phyloP scores from a whole-genome alignment of 2,329 filamentous ascomycete genomes.

The Talaromyces sp. region DNA sequence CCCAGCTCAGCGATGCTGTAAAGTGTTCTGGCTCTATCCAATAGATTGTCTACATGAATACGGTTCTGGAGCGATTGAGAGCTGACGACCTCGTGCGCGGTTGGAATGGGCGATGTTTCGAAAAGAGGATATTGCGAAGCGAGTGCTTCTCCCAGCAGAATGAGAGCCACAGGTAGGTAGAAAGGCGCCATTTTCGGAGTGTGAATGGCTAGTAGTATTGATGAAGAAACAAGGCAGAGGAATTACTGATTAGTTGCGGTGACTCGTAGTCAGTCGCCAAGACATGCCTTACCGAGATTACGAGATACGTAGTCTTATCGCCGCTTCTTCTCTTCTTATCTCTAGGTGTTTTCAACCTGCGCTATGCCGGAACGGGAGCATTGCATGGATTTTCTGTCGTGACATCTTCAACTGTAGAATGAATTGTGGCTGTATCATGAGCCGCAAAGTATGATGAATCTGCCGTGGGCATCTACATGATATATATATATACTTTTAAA shows the following conservation, averaged over 20 bases:
- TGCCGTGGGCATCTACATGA: no score
- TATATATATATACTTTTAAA: no score
- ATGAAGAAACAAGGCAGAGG: neutral
- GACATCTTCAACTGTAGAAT: no score
- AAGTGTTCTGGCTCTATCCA: constrained; percentile 56
- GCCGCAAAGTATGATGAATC: no score
- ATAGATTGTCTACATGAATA: constrained; percentile 53
- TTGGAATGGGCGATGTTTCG: constrained; percentile 9
- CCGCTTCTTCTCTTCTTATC: neutral
- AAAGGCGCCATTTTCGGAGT: neutral
- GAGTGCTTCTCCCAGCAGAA: constrained; percentile 10
- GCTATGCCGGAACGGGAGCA: neutral
- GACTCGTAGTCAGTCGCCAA: neutral
- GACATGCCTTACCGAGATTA: no score
- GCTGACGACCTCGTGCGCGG: constrained; percentile 38
- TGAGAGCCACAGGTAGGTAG: constrained; percentile 4
- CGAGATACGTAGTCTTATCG: neutral
- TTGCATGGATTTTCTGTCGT: no score
- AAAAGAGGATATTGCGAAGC: constrained; percentile 18
- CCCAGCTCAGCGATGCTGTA: constrained; percentile 58
- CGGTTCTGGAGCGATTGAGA: constrained; percentile 35
- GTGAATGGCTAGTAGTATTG: neutral
- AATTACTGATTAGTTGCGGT: neutral
- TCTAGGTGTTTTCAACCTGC: neutral
- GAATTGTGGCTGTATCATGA: no score